Evolutionary conservation across 805 yeast genomes (phyloP).

Genomic region (Teunomyces panamensis): DNA sequence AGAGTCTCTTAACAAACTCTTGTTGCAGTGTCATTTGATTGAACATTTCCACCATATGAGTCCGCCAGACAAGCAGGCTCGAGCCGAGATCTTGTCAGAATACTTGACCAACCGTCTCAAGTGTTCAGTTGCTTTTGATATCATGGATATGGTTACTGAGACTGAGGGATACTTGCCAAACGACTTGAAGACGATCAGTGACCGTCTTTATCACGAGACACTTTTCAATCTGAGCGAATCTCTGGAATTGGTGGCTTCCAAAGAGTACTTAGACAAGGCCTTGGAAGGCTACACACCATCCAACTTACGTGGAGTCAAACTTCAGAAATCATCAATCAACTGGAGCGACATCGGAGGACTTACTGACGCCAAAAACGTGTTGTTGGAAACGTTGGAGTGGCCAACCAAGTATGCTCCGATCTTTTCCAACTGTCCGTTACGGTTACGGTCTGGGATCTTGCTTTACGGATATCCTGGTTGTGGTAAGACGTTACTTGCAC

Average conservation of each 20-base stretch:
- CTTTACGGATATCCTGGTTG: slow-evolving; percentile 97
- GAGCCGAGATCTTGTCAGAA: slow-evolving; percentile 47
- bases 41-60: slow-evolving; percentile 58
- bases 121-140: slow-evolving; percentile 37
- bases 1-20: slow-evolving; percentile 57
- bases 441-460: slow-evolving; percentile 85
- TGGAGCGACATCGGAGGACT: slow-evolving; percentile 95
- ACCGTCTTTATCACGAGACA: slow-evolving; percentile 60
- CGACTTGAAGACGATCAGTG: slow-evolving; percentile 70
- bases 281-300: slow-evolving; percentile 74
- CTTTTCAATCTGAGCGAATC: slow-evolving; percentile 15
- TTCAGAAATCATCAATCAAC: slow-evolving; percentile 68
- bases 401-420: slow-evolving; percentile 95
- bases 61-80: slow-evolving; percentile 65
- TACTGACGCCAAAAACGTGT: slow-evolving; percentile 64
- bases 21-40: slow-evolving; percentile 68
- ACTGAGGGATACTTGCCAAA: slow-evolving; percentile 90
- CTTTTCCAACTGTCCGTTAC: slow-evolving; percentile 81
- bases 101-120: slow-evolving; percentile 29
- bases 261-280: slow-evolving; percentile 50
- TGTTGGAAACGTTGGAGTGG: slow-evolving; percentile 92
- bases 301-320: slow-evolving; percentile 78
- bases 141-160: slow-evolving; percentile 50
- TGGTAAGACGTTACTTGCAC: slow-evolving; percentile 90
- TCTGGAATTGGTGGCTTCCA: slow-evolving; percentile 17